Conservation (phyloP, 2,329 filamentous ascomycete species). For the Colletotrichum tamarilloi region DNA sequence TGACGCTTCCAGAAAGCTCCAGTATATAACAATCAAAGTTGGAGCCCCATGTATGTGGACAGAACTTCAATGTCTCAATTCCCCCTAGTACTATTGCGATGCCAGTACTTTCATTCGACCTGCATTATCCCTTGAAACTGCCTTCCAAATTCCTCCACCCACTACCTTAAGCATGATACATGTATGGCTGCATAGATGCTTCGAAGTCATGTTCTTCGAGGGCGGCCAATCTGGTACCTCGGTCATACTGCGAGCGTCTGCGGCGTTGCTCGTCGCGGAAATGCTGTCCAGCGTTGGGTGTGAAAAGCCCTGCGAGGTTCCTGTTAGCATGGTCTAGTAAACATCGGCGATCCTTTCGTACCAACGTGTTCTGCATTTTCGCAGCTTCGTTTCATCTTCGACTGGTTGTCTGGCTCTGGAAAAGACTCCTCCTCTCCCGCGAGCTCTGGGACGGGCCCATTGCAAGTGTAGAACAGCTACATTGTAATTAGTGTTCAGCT, state of each 20-base stretch:
- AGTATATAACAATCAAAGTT: constrained; percentile 31
- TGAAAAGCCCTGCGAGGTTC: constrained; percentile 74
- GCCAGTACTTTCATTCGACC: neutral
- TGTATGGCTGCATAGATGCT: constrained; percentile 50
- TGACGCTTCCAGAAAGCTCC: constrained; percentile 31
- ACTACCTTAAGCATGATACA: constrained; percentile 20
- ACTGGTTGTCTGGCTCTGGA: constrained; percentile 82
- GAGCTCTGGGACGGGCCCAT: constrained; percentile 58
- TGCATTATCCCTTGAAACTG: neutral
- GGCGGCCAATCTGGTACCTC: constrained; percentile 79
- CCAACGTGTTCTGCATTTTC: constrained; percentile 89
- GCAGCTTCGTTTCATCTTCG: constrained; percentile 87
- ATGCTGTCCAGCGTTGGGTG: constrained; percentile 80
- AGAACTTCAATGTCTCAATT: constrained; percentile 9
- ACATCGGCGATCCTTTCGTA: constrained; percentile 50
- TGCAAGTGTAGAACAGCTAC: constrained; percentile 65
- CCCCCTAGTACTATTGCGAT: neutral
- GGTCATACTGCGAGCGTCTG: constrained; percentile 82
- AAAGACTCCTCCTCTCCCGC: constrained; percentile 81
- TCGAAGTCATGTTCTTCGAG: constrained; percentile 71
- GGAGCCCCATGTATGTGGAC: constrained; percentile 7
- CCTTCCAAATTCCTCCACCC: constrained; percentile 36
- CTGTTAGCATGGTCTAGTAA: neutral
- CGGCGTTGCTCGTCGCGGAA: constrained; percentile 81
- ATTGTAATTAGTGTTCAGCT: constrained; percentile 3